Percentiles rank a stretch among this genome's conserved stretches.
These are phyloP conservation scores for Penicillium pulvis DNA, from an alignment of 495 filamentous ascomycete species.

Conservation along the genomic window DNA sequence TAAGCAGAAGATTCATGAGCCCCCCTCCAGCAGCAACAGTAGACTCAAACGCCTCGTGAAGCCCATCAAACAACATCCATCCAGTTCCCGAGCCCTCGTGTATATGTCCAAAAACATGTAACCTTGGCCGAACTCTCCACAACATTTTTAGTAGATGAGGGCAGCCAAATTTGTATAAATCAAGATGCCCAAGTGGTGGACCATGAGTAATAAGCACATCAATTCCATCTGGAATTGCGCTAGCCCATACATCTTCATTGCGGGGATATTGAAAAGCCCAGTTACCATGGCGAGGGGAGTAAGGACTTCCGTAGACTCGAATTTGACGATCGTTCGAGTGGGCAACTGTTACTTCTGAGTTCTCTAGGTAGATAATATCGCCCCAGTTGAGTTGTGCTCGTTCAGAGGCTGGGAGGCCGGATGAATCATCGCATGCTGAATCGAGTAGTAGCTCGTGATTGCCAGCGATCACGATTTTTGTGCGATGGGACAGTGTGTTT, in stretches of 20 bases:
- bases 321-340: constrained; percentile 54
- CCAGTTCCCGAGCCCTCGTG: constrained; percentile 62
- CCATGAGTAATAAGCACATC: constrained; percentile 80
- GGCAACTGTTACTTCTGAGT: constrained; percentile 42
- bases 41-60: constrained; percentile 26
- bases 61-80: constrained; percentile 22
- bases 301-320: constrained; percentile 56
- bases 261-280: constrained; percentile 52
- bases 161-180: constrained; percentile 61
- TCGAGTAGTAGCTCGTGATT: constrained; percentile 76
- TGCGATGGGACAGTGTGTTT: constrained; percentile 53
- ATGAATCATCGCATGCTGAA: constrained; percentile 25
- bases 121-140: constrained; percentile 63
- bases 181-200: constrained; percentile 60
- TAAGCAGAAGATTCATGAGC: constrained; percentile 19
- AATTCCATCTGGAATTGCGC: constrained; percentile 59
- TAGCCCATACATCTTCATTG: constrained; percentile 27
- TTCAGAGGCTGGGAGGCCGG: constrained; percentile 9
- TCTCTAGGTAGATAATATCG: constrained; percentile 54
- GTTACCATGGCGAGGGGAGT: constrained; percentile 51
- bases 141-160: constrained; percentile 60
- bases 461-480: constrained; percentile 71
- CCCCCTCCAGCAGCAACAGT: constrained; percentile 22
- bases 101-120: constrained; percentile 80
- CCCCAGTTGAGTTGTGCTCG: constrained; percentile 42